Evolutionary conservation across 2,329 filamentous ascomycete species (phyloP).

Genomic region (Claviceps pazoutovae): DNA sequence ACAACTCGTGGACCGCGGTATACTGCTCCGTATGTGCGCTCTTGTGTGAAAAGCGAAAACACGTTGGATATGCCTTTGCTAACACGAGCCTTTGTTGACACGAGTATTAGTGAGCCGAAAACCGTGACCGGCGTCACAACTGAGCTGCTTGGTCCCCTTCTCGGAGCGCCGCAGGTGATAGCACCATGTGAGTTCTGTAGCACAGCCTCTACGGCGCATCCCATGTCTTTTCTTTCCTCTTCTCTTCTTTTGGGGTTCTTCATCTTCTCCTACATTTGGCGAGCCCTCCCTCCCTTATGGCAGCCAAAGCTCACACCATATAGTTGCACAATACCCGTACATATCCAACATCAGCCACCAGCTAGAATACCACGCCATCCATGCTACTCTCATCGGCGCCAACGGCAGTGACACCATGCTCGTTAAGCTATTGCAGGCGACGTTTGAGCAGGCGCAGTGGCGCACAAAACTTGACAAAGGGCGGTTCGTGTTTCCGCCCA

Average conservation of each 20-base stretch:
- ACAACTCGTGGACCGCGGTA: slow-evolving; percentile 10
- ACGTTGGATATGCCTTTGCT: background rate
- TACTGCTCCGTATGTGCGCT: slow-evolving; percentile 2
- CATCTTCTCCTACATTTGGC: background rate
- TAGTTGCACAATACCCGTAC: slow-evolving; percentile 19
- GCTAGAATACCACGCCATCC: slow-evolving; percentile 18
- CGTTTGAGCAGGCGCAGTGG: slow-evolving; percentile 15
- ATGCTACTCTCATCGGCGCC: slow-evolving; percentile 16
- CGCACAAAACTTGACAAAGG: slow-evolving; percentile 16
- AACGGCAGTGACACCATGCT: slow-evolving; percentile 14
- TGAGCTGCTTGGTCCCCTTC: slow-evolving; percentile 15
- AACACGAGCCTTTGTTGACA: background rate
- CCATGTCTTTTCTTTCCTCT: background rate
- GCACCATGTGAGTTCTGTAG: slow-evolving; percentile 19
- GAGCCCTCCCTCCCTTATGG: background rate
- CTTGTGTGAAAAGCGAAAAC: background rate
- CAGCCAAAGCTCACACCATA: background rate
- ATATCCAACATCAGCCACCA: slow-evolving; percentile 15
- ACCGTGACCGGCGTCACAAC: slow-evolving; percentile 13
- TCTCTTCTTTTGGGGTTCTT: background rate
- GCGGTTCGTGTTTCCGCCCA: slow-evolving; percentile 16
- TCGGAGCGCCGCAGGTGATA: slow-evolving; percentile 18
- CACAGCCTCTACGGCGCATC: background rate
- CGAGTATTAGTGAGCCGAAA: background rate
- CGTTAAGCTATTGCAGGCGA: slow-evolving; percentile 15